Base-by-base conservation (phyloP, 2,329 filamentous ascomycete species). In the Beauveria scarabaeidicola region DNA sequence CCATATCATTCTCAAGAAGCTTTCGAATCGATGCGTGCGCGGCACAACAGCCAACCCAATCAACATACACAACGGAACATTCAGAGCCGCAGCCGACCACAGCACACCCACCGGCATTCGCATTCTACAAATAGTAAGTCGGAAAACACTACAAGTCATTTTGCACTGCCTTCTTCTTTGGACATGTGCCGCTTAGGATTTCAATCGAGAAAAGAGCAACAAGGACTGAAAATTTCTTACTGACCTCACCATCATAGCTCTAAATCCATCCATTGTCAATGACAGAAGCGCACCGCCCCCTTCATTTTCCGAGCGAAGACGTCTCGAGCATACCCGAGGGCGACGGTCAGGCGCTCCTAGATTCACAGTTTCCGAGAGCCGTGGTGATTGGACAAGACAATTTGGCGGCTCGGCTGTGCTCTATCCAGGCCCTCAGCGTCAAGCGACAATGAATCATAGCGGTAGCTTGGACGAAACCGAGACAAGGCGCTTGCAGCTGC, bases 401-500 rank as follows among this genome's bases (percentile, higher is more conserved):
- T 32, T 21, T 10, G 25, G 17, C 15, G 52, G 40, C 15, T 46
- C 50, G 5, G 13, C 38, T 19, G 15, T 27, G 15, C 15, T 41
- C 19, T 27, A 36, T 43, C 25, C 44, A 5, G 23, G 55, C 46
- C 32, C 19, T 41, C 46, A 55, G 19, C 61, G 57, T 17, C 61
- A 56, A 19, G 60, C 57, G 15, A 63, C 56, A 7, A 50, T 61
- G 44, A 63, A 65, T 40, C 57, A 61, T 15, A 17, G 46, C 29
- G 41, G 48, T 29, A 29, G n/a, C 8, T 29, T 61, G n/a, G 69
- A 72, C 2, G 75, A 77, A 13, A 66, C 66, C 19, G 66, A 71
- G 9, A 56, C 76, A 19, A 72, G 77, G 17, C 71, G 73, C 11
- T 69, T 77, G 15, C 80, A 82, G 64, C 58, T 81, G 6, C 64